Evolutionary conservation across 345 rosid genomes (phyloP).

Genomic region (Eucalyptus victrix): DNA sequence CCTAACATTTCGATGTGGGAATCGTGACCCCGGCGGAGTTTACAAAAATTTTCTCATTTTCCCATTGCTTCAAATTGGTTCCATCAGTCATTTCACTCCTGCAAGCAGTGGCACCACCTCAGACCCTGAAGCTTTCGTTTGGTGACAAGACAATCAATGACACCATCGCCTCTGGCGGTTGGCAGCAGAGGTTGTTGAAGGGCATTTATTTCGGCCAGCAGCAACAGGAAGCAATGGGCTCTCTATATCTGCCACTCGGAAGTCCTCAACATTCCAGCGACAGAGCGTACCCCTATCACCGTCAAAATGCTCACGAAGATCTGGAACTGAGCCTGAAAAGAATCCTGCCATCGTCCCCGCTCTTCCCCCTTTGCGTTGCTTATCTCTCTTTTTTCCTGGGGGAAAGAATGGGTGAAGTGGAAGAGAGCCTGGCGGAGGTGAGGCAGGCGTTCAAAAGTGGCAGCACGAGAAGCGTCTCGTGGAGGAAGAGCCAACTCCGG

Average conservation of each 20-base stretch:
- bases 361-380: not conserved
- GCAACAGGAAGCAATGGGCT: not conserved
- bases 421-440: slow-evolving; percentile 16
- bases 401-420: not conserved
- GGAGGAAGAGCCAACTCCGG: slow-evolving; percentile 71
- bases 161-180: not conserved
- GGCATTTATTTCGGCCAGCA: not conserved
- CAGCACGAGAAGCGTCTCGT: slow-evolving; percentile 37
- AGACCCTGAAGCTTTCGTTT: not conserved
- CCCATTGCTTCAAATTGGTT: not conserved
- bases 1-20: not conserved
- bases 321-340: not conserved
- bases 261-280: not conserved
- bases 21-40: not conserved
- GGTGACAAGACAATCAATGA: not conserved
- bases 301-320: not conserved
- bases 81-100: not conserved
- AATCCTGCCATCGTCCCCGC: not conserved
- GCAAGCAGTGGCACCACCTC: not conserved
- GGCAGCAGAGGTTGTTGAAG: not conserved
- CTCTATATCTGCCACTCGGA: not conserved
- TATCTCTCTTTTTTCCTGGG: no score
- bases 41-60: not conserved
- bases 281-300: not conserved
- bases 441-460: slow-evolving; percentile 48